phyloP scores from a whole-genome alignment of 2,329 filamentous ascomycete genomes.

The Elsinoe necatrix region DNA sequence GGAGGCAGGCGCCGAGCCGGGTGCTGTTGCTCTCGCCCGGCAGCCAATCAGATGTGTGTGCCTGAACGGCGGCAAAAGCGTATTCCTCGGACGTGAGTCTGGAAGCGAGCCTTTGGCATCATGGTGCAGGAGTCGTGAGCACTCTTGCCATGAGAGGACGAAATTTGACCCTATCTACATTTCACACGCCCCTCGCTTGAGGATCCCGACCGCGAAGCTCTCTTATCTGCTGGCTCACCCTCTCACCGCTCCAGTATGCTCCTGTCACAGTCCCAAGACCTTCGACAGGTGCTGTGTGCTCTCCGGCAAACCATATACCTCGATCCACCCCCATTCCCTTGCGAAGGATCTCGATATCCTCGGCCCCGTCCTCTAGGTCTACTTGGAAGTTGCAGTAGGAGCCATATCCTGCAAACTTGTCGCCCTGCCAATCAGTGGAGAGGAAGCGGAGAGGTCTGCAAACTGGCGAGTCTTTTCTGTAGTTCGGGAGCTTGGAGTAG shows the following conservation, averaged over 20 bases:
- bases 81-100: neutral
- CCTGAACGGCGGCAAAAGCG: neutral
- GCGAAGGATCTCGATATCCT: slow-evolving; percentile 8
- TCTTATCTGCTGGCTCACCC: slow-evolving; percentile 12
- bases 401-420: slow-evolving; percentile 15
- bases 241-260: slow-evolving; percentile 15
- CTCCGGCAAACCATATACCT: slow-evolving; percentile 15
- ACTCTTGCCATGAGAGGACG: too few species aligned
- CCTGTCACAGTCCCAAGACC: slow-evolving; percentile 16
- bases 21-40: neutral
- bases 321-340: slow-evolving; percentile 1
- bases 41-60: neutral
- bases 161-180: too few species aligned
- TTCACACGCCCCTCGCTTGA: too few species aligned
- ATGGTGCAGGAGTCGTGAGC: neutral
- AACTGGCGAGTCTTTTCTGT: neutral
- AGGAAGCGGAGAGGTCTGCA: neutral
- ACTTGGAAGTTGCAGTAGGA: slow-evolving; percentile 12
- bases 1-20: neutral
- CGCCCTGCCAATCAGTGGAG: slow-evolving; percentile 7
- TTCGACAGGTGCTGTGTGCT: slow-evolving; percentile 7
- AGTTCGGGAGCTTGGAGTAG: slow-evolving; percentile 15
- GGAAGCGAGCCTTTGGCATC: neutral
- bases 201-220: neutral
- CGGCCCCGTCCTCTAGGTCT: slow-evolving; percentile 2